These are phyloP conservation scores for Cutaneotrichosporon mucoides DNA, from an alignment of 1,284 basidiomycete species.

Conservation along the genomic window DNA sequence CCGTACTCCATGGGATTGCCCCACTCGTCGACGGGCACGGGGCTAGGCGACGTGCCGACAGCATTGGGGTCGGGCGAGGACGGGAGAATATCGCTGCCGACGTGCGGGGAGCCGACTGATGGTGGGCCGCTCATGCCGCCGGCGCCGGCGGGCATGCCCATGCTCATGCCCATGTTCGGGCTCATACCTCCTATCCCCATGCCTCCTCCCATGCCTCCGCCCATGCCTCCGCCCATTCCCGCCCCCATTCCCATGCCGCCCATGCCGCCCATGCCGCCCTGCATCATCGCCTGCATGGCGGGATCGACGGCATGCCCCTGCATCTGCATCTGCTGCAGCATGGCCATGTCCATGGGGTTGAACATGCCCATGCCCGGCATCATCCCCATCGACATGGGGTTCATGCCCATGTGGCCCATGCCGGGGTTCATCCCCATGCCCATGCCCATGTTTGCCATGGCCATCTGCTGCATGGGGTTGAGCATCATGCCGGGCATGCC, in stretches of 20 bases:
- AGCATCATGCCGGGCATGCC: too few relatives aligned
- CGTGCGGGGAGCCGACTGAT: not conserved
- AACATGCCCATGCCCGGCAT: not conserved
- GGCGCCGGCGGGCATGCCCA: too few relatives aligned
- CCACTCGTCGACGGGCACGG: conserved; percentile 6
- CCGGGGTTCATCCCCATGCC: too few relatives aligned
- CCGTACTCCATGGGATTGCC: conserved; percentile 3
- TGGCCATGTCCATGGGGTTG: too few relatives aligned
- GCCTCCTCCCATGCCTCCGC: not conserved
- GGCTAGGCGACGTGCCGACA: not conserved
- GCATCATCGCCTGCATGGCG: not conserved
- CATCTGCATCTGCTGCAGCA: too few relatives aligned
- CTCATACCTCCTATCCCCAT: too few relatives aligned
- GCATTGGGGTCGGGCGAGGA: not conserved
- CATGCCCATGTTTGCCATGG: too few relatives aligned
- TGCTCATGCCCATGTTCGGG: too few relatives aligned
- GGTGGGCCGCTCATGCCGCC: not conserved
- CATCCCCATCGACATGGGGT: not conserved
- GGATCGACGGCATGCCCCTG: not conserved
- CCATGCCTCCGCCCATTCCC: not conserved
- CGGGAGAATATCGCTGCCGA: not conserved
- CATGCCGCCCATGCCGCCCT: conserved; percentile 43
- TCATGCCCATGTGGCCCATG: too few relatives aligned
- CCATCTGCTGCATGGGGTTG: too few relatives aligned
- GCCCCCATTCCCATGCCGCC: not conserved